phyloP scores from a whole-genome alignment of 495 filamentous ascomycete genomes.

The Neurospora sublineolata region DNA sequence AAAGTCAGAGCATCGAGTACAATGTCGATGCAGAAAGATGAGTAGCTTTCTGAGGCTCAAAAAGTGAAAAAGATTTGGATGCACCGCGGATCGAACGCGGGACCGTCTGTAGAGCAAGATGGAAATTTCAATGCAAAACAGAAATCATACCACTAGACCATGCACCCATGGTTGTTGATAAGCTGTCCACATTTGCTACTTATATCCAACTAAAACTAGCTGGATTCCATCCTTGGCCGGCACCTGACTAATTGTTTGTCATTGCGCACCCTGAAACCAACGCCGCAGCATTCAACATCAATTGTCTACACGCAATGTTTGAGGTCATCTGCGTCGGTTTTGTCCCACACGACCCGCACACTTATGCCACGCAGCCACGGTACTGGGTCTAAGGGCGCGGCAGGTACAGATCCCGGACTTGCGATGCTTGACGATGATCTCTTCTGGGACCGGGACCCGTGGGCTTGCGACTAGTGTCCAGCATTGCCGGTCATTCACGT shows the following conservation, averaged over 20 bases:
- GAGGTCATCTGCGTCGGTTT: not conserved
- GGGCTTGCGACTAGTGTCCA: not conserved
- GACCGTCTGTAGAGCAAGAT: conserved; percentile 8
- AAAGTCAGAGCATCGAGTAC: not conserved
- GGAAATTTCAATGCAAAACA: conserved; percentile 4
- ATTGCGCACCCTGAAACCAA: not conserved
- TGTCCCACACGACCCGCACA: not conserved
- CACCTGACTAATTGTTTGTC: not conserved
- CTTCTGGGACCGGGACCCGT: not conserved
- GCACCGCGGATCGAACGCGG: conserved; percentile 10
- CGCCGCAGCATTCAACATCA: not conserved
- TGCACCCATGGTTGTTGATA: conserved; percentile 1
- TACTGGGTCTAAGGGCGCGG: not conserved
- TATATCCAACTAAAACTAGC: not conserved
- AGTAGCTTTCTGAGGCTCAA: not conserved
- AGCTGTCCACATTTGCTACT: too few species aligned
- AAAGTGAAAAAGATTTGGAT: not conserved
- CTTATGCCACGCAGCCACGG: not conserved
- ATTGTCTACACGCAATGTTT: not conserved
- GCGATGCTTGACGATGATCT: not conserved
- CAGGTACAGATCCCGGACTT: not conserved
- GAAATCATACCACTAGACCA: conserved; percentile 8
- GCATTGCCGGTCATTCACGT: not conserved
- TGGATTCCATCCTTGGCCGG: not conserved
- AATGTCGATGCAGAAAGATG: not conserved